These are phyloP conservation scores for Penicillium fimorum DNA, from an alignment of 495 filamentous ascomycete genomes.

Conservation along the genomic window DNA sequence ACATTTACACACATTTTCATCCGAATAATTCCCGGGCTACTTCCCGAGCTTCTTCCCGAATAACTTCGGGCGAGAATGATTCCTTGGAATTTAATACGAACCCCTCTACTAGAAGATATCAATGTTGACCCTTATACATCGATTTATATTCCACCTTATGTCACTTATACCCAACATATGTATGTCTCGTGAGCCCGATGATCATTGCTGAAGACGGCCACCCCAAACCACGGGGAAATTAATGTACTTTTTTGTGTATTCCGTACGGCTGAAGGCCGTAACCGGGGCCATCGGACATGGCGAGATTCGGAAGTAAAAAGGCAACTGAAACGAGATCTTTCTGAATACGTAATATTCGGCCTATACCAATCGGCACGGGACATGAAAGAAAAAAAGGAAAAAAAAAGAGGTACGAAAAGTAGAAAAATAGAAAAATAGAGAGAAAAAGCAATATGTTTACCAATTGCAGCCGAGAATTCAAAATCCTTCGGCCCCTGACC, in stretches of 20 bases:
- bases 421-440: no score
- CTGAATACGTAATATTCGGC: not conserved
- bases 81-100: no score
- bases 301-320: slow-evolving; percentile 1
- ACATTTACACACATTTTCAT: no score
- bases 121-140: no score
- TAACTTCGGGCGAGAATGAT: not conserved
- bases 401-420: not conserved
- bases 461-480: not conserved
- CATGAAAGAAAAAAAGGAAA: not conserved
- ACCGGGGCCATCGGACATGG: not conserved
- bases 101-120: no score
- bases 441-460: not conserved
- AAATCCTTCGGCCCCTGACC: slow-evolving; percentile 6
- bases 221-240: not conserved
- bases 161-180: not conserved
- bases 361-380: not conserved
- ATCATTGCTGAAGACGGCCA: slow-evolving; percentile 1
- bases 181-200: not conserved
- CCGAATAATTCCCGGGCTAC: not conserved
- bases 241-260: not conserved
- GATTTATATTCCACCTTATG: not conserved
- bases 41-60: not conserved
- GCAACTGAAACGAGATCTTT: slow-evolving; percentile 2
- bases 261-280: not conserved